Evolutionary conservation across 2,329 filamentous ascomycete species (phyloP).

Genomic region (Pseudogymnoascus sp.): DNA sequence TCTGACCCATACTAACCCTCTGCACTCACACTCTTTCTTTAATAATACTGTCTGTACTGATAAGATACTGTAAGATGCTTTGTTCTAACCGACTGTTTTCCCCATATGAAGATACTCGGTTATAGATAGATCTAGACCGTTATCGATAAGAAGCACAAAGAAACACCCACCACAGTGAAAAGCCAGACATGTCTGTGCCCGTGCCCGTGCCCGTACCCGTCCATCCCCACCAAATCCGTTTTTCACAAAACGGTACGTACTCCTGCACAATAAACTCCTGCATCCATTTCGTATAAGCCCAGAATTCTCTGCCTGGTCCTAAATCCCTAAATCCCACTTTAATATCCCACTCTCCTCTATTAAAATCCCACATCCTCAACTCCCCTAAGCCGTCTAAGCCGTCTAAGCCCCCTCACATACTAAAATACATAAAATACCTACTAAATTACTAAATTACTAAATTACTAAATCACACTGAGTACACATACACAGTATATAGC

Average conservation of each 20-base stretch:
- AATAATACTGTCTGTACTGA: background rate
- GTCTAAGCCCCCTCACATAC: background rate
- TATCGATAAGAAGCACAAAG: constrained; percentile 9
- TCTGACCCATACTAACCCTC: background rate
- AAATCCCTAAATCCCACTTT: background rate
- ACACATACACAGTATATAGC: background rate
- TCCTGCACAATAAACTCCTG: background rate
- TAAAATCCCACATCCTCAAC: background rate
- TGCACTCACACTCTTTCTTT: background rate
- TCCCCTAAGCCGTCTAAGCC: background rate
- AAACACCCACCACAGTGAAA: background rate
- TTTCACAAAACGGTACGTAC: background rate
- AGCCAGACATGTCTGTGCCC: background rate
- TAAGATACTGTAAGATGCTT: background rate
- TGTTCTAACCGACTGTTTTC: background rate
- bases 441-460: too few species aligned
- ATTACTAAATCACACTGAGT: too few species aligned
- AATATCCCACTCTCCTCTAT: background rate
- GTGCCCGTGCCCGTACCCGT: background rate
- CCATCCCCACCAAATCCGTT: background rate
- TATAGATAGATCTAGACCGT: constrained; percentile 12
- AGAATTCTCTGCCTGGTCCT: background rate
- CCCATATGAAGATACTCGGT: constrained; percentile 16
- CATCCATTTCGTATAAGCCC: background rate
- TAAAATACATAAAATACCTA: background rate